phyloP scores from a whole-genome alignment of 257 asterid species.

The Solanum paucissectum region DNA sequence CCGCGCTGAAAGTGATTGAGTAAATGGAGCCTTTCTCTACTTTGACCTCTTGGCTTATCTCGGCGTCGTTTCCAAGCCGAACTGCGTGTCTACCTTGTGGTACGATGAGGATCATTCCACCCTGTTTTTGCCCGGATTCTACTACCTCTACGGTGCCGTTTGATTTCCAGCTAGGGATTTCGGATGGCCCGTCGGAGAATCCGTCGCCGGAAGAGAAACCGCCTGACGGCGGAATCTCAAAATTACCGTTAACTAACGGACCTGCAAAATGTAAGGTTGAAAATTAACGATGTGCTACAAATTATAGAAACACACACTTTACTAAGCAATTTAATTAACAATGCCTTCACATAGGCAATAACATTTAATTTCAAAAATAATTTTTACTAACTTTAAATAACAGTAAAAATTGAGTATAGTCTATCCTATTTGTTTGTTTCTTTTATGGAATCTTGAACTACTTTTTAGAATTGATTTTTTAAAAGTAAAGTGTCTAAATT shows the following conservation, averaged over 20 bases:
- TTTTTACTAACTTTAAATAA: too few species aligned
- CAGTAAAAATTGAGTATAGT: too few species aligned
- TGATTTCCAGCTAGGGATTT: conserved; percentile 71
- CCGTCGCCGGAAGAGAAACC: conserved; percentile 46
- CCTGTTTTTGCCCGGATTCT: conserved; percentile 77
- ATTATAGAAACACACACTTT: background rate
- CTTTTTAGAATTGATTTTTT: too few species aligned
- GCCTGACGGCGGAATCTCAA: conserved; percentile 73
- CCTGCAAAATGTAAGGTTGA: conserved; percentile 20
- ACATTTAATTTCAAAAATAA: too few species aligned
- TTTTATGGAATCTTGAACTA: too few species aligned
- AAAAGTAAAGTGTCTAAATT: too few species aligned
- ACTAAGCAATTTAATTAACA: background rate
- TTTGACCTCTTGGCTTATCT: conserved; percentile 62
- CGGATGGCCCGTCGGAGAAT: conserved; percentile 34
- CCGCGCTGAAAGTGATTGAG: conserved; percentile 89
- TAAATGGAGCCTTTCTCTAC: conserved; percentile 68
- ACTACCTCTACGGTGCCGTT: conserved; percentile 81
- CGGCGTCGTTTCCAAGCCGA: conserved; percentile 87
- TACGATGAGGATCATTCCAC: conserved; percentile 93
- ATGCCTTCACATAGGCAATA: background rate
- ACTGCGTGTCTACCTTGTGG: conserved; percentile 79
- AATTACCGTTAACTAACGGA: conserved; percentile 68
- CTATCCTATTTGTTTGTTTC: background rate
- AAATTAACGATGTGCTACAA: background rate